phyloP scores from a whole-genome alignment of 2,329 filamentous ascomycete species.

The Cryoendolithus antarcticus region DNA sequence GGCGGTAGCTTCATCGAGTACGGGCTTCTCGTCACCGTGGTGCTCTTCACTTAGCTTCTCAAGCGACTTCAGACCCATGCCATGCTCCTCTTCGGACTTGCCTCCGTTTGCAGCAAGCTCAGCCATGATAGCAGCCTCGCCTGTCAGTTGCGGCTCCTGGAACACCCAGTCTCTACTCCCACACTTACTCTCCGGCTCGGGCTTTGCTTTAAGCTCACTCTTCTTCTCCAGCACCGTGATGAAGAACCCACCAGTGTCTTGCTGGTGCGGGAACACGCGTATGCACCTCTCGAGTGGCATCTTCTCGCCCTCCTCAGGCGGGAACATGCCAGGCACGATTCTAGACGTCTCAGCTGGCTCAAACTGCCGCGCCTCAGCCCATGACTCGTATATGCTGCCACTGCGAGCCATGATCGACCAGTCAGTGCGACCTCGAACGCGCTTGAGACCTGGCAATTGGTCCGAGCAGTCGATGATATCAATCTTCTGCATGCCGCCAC shows the following conservation, averaged over 20 bases:
- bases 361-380: constrained; percentile 51
- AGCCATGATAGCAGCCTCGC: constrained; percentile 28
- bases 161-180: constrained; percentile 20
- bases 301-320: constrained; percentile 44
- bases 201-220: constrained; percentile 66
- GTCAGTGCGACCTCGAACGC: constrained; percentile 60
- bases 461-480: constrained; percentile 73
- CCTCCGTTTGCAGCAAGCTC: constrained; percentile 16
- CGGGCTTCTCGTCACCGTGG: constrained; percentile 11
- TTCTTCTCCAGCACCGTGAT: constrained; percentile 91
- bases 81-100: constrained; percentile 3
- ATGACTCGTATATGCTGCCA: constrained; percentile 65
- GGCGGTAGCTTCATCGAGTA: background rate
- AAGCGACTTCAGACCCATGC: constrained; percentile 1
- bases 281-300: constrained; percentile 83
- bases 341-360: constrained; percentile 48
- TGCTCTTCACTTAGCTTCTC: constrained; percentile 17
- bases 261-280: constrained; percentile 85
- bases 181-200: constrained; percentile 47
- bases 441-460: constrained; percentile 62
- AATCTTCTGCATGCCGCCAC: constrained; percentile 71
- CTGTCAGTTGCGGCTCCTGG: constrained; percentile 11
- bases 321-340: constrained; percentile 79
- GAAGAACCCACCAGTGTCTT: constrained; percentile 96
- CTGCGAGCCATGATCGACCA: constrained; percentile 92